Percentiles rank a stretch among this genome's conserved stretches.
These are phyloP conservation scores for Phytophthora pisi DNA, from an alignment of 352 stramenopile species.

Conservation along the genomic window DNA sequence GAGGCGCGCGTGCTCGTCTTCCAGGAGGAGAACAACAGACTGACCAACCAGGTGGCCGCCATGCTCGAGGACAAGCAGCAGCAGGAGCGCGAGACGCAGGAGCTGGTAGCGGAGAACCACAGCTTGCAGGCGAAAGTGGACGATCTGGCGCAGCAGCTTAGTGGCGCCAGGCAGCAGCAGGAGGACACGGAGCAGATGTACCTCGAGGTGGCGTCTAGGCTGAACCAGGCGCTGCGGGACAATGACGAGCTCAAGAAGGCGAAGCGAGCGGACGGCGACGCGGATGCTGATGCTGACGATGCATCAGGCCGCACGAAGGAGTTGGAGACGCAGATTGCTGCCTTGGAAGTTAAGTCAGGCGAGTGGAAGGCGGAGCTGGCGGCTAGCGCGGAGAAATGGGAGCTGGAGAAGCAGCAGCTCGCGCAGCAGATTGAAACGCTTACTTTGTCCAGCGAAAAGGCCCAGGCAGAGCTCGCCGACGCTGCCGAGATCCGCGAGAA, in stretches of 20 bases:
- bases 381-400: slow-evolving; percentile 19
- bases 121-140: slow-evolving; percentile 40
- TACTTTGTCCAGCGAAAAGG: slow-evolving; percentile 21
- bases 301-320: slow-evolving; percentile 3
- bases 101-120: slow-evolving; percentile 37
- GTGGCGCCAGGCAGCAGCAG: slow-evolving; percentile 52
- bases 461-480: slow-evolving; percentile 34
- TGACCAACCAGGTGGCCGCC: slow-evolving; percentile 53
- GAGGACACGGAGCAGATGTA: slow-evolving; percentile 65
- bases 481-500: slow-evolving; percentile 49
- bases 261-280: neutral
- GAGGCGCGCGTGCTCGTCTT: slow-evolving; percentile 56
- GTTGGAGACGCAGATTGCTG: slow-evolving; percentile 15
- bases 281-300: neutral
- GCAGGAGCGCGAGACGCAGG: slow-evolving; percentile 44
- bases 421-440: slow-evolving; percentile 37
- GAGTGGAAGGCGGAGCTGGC: slow-evolving; percentile 12
- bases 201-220: slow-evolving; percentile 57
- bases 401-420: slow-evolving; percentile 27
- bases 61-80: slow-evolving; percentile 58
- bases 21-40: slow-evolving; percentile 58
- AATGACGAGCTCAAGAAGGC: slow-evolving; percentile 35
- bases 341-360: slow-evolving; percentile 9
- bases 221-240: slow-evolving; percentile 60
- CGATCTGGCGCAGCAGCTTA: slow-evolving; percentile 54